These are phyloP conservation scores for Candida dajiaensis DNA, from an alignment of 805 yeast species.

Conservation along the genomic window DNA sequence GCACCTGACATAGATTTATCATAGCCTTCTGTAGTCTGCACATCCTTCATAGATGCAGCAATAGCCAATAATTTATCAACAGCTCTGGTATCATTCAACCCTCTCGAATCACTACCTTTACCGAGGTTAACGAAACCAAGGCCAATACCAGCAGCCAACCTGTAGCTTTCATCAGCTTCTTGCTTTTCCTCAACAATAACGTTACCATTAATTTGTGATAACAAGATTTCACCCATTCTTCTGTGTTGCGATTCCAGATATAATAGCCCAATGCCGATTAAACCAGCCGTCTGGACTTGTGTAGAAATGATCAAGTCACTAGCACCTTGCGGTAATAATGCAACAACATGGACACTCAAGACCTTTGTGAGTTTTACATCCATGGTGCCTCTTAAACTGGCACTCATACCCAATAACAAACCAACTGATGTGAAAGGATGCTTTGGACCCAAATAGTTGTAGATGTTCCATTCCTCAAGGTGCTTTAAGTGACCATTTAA, in stretches of 20 bases:
- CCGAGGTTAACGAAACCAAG: constrained; percentile 83
- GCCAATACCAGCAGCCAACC: constrained; percentile 84
- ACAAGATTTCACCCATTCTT: constrained; percentile 74
- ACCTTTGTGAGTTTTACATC: constrained; percentile 86
- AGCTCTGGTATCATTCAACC: constrained; percentile 56
- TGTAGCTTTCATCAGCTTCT: constrained; percentile 68
- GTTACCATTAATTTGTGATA: constrained; percentile 59
- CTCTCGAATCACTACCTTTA: constrained; percentile 55
- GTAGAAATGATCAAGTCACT: constrained; percentile 79
- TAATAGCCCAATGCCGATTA: constrained; percentile 83
- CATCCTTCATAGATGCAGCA: constrained; percentile 57
- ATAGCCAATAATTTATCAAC: constrained; percentile 52
- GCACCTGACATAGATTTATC: constrained; percentile 73
- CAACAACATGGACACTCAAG: constrained; percentile 87
- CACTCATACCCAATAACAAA: constrained; percentile 84
- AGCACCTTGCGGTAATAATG: constrained; percentile 85
- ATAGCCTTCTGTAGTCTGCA: constrained; percentile 48
- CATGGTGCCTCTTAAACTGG: constrained; percentile 77
- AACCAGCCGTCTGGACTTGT: constrained; percentile 85
- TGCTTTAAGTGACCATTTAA: constrained; percentile 79
- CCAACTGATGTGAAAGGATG: constrained; percentile 83
- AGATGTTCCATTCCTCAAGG: constrained; percentile 94
- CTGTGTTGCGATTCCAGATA: constrained; percentile 76
- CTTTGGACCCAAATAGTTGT: constrained; percentile 87
- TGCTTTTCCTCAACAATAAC: constrained; percentile 47